Conservation (phyloP, 495 filamentous ascomycete species). For the Articulospora tetracladia region DNA sequence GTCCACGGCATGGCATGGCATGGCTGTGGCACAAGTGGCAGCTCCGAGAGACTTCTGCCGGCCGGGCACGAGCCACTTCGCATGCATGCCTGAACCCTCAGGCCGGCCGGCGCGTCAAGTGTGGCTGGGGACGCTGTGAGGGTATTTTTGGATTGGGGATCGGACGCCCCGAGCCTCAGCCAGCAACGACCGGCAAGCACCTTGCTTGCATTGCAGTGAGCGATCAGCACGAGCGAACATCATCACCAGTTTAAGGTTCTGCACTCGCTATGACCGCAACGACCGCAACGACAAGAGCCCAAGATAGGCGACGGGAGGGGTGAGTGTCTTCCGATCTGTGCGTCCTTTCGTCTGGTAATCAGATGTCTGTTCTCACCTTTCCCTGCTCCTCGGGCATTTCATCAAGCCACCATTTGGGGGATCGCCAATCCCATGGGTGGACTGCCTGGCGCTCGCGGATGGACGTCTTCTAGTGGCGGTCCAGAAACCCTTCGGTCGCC, state of each 20-base stretch:
- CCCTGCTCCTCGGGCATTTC: background rate
- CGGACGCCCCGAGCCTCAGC: too few relatives aligned
- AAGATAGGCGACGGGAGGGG: background rate
- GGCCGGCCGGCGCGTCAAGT: too few relatives aligned
- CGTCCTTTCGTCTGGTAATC: background rate
- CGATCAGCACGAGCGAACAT: background rate
- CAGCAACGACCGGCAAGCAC: too few relatives aligned
- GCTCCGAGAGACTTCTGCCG: too few relatives aligned
- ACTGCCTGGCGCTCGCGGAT: background rate
- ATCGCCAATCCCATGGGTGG: background rate
- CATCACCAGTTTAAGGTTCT: background rate
- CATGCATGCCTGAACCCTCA: background rate
- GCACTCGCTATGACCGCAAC: background rate
- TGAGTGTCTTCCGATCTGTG: background rate
- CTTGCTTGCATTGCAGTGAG: too few relatives aligned
- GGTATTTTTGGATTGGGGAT: background rate
- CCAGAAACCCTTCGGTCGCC: slow-evolving; percentile 1
- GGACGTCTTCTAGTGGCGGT: slow-evolving; percentile 2
- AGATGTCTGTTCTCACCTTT: too few relatives aligned
- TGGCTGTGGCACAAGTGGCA: background rate
- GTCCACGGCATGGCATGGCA: background rate
- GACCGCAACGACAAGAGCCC: background rate
- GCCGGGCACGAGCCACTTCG: background rate
- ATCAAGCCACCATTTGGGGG: background rate
- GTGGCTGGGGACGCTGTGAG: background rate